Conservation (phyloP, 139 green algal species). For the Chlorella sp. region DNA sequence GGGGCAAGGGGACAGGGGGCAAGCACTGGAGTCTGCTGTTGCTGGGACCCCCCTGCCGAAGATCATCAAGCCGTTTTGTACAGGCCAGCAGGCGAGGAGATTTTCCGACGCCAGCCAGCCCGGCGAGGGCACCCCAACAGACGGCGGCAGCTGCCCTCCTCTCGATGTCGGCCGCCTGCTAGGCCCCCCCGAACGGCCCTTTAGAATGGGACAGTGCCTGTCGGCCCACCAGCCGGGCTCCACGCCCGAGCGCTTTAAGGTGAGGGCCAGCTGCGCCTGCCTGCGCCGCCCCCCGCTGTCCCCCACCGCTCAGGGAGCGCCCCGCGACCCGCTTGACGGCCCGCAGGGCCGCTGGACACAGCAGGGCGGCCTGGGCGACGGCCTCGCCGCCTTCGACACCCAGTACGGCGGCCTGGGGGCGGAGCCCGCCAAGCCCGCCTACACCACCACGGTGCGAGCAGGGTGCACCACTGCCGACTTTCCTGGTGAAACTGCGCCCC, state of each 20-base stretch:
- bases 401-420: slow-evolving; percentile 12
- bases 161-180: too few species aligned
- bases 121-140: neutral
- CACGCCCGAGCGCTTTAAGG: slow-evolving; percentile 22
- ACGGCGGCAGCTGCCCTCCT: neutral
- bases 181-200: neutral
- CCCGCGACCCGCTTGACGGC: neutral
- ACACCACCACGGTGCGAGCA: slow-evolving; percentile 42
- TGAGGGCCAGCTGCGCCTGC: neutral
- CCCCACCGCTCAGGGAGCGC: neutral
- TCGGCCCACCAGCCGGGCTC: neutral
- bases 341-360: slow-evolving; percentile 19
- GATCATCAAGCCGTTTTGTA: too few species aligned
- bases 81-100: too few species aligned
- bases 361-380: slow-evolving; percentile 18
- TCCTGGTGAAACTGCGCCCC: too few species aligned
- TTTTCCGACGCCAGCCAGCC: too few species aligned
- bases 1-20: too few species aligned
- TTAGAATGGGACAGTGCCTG: slow-evolving; percentile 44
- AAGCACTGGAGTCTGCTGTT: too few species aligned
- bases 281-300: neutral
- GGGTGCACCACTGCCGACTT: too few species aligned
- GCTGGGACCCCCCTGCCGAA: too few species aligned
- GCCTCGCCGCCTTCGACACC: neutral
- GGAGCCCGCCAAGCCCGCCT: slow-evolving; percentile 2